Evolutionary conservation across 192 early-diverging fungal species (phyloP).

Genomic region (Podila epigama): DNA sequence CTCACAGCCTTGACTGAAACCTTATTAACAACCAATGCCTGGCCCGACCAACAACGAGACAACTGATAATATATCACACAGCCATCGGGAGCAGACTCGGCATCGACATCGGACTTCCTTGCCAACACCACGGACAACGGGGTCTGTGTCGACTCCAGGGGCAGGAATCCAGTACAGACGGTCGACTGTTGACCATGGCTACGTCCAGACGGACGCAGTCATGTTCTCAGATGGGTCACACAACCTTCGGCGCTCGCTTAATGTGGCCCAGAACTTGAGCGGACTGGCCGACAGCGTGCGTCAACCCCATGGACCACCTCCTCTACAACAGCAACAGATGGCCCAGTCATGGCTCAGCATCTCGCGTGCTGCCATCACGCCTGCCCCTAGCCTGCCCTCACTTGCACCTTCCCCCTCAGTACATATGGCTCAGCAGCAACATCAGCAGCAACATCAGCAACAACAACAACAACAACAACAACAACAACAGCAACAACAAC

Average conservation of each 20-base stretch:
- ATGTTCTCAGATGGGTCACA: conserved; percentile 35
- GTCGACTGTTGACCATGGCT: not conserved
- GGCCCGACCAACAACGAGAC: no score
- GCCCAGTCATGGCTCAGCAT: not conserved
- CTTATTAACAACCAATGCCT: no score
- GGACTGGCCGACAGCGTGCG: conserved; percentile 1
- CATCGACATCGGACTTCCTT: not conserved
- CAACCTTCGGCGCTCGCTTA: conserved; percentile 12
- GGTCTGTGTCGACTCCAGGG: no score
- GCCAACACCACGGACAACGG: not conserved
- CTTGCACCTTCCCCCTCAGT: not conserved
- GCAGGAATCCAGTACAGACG: not conserved
- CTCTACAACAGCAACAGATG: not conserved
- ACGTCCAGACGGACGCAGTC: not conserved
- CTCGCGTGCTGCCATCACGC: not conserved
- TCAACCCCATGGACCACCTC: not conserved
- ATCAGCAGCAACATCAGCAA: not conserved
- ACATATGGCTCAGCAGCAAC: not conserved
- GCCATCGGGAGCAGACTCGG: not conserved
- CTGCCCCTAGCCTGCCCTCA: not conserved
- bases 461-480: not conserved
- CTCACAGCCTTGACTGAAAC: no score
- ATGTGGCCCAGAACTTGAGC: conserved; percentile 23
- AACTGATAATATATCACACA: no score
- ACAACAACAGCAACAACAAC: conserved; percentile 5